A percentile compares a stretch with the other conserved stretches of the same genome.
These are phyloP conservation scores for Terana coerulea DNA, from an alignment of 768 basidiomycete genomes.

Conservation along the genomic window DNA sequence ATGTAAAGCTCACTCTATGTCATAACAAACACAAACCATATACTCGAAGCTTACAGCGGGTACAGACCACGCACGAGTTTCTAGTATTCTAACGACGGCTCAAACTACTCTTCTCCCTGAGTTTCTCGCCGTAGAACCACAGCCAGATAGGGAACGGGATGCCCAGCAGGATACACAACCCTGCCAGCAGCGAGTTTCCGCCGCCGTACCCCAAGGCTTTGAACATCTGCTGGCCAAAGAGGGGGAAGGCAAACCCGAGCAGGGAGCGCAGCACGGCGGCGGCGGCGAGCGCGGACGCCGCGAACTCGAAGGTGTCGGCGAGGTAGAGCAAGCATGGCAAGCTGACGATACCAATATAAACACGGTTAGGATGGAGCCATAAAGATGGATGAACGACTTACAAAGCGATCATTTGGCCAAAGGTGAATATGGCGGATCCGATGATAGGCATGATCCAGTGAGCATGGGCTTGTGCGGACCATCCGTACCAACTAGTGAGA, in stretches of 20 bases:
- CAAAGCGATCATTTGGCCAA: conserved; percentile 61
- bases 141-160: conserved; percentile 76
- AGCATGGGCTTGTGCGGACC: conserved; percentile 63
- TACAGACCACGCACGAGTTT: too few relatives aligned
- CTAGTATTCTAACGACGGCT: too few relatives aligned
- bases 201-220: conserved; percentile 56
- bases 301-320: conserved; percentile 66
- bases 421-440: conserved; percentile 50
- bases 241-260: conserved; percentile 61
- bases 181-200: conserved; percentile 67
- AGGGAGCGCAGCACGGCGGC: conserved; percentile 61
- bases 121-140: conserved; percentile 60
- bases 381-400: conserved; percentile 28
- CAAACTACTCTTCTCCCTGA: conserved; percentile 42
- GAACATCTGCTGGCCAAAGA: conserved; percentile 68
- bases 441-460: conserved; percentile 78
- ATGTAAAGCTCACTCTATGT: too few relatives aligned
- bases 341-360: conserved; percentile 32
- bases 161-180: conserved; percentile 37
- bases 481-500: conserved; percentile 82
- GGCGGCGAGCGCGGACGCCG: conserved; percentile 63
- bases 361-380: background rate
- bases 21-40: too few relatives aligned
- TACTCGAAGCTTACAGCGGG: too few relatives aligned
- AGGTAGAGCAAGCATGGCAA: conserved; percentile 68